Percentiles rank a stretch among this genome's conserved stretches.
Evolutionary conservation across 306 rosid genomes (phyloP).

Genomic region (Neltuma alba): DNA sequence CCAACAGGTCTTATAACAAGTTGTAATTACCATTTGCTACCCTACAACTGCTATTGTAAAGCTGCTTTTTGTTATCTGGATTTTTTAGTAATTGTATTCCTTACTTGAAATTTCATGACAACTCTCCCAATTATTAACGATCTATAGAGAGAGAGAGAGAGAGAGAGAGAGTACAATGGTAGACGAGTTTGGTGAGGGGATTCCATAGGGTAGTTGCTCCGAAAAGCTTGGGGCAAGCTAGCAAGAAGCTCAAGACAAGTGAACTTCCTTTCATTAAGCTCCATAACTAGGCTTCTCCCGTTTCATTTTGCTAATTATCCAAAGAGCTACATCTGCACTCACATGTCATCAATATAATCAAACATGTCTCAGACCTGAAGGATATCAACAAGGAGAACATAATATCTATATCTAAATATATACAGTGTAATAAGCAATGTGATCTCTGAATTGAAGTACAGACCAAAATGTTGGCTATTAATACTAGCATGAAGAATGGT

Average conservation of each 20-base stretch:
- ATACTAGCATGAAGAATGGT: background rate
- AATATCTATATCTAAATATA: too few relatives aligned
- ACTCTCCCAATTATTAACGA: too few relatives aligned
- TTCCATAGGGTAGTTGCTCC: background rate
- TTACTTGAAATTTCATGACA: background rate
- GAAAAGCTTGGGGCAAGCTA: conserved; percentile 26
- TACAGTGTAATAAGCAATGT: too few relatives aligned
- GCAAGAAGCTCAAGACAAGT: conserved; percentile 32
- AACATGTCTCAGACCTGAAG: too few relatives aligned
- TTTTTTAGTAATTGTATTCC: too few relatives aligned
- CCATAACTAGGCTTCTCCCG: background rate
- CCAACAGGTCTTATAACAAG: too few relatives aligned
- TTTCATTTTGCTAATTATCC: conserved; percentile 12
- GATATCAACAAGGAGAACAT: too few relatives aligned
- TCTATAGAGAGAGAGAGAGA: background rate
- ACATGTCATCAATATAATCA: too few relatives aligned
- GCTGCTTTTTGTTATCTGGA: too few relatives aligned
- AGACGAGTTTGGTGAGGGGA: background rate
- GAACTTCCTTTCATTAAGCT: background rate
- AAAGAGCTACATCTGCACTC: conserved; percentile 30
- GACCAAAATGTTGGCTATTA: background rate
- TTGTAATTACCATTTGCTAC: too few relatives aligned
- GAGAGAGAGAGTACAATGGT: background rate
- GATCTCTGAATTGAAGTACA: too few relatives aligned
- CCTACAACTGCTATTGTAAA: too few relatives aligned